These are phyloP conservation scores for Cryptosporidium parvum DNA, from an alignment of 169 alveolate species.

Conservation along the genomic window DNA sequence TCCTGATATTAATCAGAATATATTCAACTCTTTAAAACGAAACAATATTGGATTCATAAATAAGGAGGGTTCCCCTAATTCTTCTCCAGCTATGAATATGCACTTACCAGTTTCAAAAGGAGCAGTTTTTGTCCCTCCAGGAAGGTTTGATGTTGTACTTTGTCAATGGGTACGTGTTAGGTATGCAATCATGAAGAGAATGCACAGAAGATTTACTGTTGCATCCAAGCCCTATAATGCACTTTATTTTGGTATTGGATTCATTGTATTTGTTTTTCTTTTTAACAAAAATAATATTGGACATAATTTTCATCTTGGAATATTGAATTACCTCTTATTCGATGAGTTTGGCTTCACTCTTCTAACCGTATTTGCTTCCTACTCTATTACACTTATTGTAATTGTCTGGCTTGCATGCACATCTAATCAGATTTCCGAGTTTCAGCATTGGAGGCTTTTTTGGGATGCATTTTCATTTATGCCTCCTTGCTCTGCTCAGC, in stretches of 20 bases:
- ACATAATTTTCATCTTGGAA: background rate
- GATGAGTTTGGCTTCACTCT: constrained; percentile 75
- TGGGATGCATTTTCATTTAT: constrained; percentile 73
- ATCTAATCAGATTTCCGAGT: constrained; percentile 55
- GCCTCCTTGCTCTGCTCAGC: constrained; percentile 76
- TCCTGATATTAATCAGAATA: constrained; percentile 58
- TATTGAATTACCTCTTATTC: constrained; percentile 31
- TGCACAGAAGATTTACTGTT: constrained; percentile 73
- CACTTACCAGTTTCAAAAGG: constrained; percentile 30
- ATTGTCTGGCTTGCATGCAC: constrained; percentile 64
- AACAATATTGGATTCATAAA: background rate
- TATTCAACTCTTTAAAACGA: constrained; percentile 48
- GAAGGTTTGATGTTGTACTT: constrained; percentile 66
- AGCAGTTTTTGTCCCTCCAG: constrained; percentile 63
- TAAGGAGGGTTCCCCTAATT: background rate
- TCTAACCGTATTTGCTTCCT: constrained; percentile 45
- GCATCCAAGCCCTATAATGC: constrained; percentile 58
- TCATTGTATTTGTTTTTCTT: constrained; percentile 2
- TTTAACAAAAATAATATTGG: background rate
- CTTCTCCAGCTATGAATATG: constrained; percentile 20
- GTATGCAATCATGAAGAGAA: constrained; percentile 71
- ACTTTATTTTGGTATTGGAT: constrained; percentile 50
- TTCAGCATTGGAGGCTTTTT: constrained; percentile 53
- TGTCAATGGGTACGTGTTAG: constrained; percentile 75
- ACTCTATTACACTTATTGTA: constrained; percentile 50